Percentiles rank a stretch among this genome's conserved stretches.
Evolutionary conservation across 371 early-diverging fungal species (phyloP).

Genomic region (Zancudomyces culisetae): DNA sequence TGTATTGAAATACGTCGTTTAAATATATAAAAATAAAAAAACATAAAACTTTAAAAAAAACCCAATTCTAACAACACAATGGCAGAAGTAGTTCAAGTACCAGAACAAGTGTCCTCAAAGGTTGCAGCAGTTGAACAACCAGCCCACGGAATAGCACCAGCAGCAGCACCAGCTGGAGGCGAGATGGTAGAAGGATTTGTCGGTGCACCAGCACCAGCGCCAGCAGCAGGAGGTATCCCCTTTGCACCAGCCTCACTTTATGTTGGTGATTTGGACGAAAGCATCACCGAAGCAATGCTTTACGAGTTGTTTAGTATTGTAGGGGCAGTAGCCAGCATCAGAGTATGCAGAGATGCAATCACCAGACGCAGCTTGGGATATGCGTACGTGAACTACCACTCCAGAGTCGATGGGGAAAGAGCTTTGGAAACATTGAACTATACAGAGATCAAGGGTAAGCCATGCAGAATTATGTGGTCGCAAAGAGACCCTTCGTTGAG

Average conservation of each 20-base stretch:
- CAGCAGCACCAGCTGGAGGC: background rate
- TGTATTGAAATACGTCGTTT: too few relatives aligned
- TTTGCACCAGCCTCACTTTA: constrained; percentile 52
- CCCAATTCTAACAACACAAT: too few relatives aligned
- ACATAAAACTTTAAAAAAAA: too few relatives aligned
- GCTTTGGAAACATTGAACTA: constrained; percentile 92
- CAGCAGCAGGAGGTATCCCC: constrained; percentile 2
- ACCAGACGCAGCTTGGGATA: constrained; percentile 93
- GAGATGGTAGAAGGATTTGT: background rate
- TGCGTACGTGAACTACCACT: constrained; percentile 94
- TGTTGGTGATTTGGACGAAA: constrained; percentile 80
- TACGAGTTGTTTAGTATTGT: constrained; percentile 91
- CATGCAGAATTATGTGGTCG: constrained; percentile 98
- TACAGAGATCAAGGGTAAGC: constrained; percentile 76
- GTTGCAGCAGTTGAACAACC: background rate
- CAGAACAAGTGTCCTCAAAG: background rate
- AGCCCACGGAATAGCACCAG: background rate
- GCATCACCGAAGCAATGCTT: constrained; percentile 91
- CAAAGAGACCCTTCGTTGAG: constrained; percentile 95
- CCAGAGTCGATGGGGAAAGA: constrained; percentile 57
- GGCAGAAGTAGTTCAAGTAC: background rate
- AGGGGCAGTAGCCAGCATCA: constrained; percentile 91
- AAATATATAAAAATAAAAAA: too few relatives aligned
- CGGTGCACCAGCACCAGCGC: too few relatives aligned
- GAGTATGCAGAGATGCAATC: constrained; percentile 95